phyloP scores from a whole-genome alignment of 805 yeast genomes.

The Yarrowia sp. region DNA sequence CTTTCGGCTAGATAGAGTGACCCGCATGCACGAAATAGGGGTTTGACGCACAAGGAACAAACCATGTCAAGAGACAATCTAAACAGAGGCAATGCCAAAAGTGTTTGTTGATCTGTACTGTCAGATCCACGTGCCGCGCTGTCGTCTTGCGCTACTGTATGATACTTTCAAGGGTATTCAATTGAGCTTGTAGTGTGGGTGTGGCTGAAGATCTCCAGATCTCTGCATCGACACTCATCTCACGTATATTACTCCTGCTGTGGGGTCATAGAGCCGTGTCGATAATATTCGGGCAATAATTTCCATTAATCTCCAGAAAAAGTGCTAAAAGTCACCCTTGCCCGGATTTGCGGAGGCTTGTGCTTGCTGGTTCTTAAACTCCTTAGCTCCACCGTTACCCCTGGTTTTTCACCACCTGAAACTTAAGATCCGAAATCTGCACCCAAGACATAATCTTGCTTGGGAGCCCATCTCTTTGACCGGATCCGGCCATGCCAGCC shows the following conservation, averaged over 20 bases:
- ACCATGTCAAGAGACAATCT: not conserved
- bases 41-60: slow-evolving; percentile 2
- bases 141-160: not conserved
- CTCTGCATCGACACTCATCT: too few species aligned
- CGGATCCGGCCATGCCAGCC: not conserved
- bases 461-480: not conserved
- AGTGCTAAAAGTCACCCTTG: not conserved
- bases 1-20: slow-evolving; percentile 5
- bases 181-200: too few species aligned
- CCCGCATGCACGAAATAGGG: slow-evolving; percentile 22
- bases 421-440: not conserved
- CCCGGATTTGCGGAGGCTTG: not conserved
- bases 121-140: too few species aligned
- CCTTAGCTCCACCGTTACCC: slow-evolving; percentile 8
- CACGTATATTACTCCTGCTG: too few species aligned
- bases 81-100: not conserved
- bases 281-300: not conserved
- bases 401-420: not conserved
- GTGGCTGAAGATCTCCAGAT: too few species aligned
- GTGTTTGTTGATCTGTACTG: not conserved
- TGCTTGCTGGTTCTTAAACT: not conserved
- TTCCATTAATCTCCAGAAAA: not conserved
- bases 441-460: slow-evolving; percentile 10
- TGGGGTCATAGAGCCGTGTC: not conserved
- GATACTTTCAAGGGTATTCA: not conserved